Base-by-base conservation (phyloP, 768 basidiomycete species). In the Hypholoma sublateritium region DNA sequence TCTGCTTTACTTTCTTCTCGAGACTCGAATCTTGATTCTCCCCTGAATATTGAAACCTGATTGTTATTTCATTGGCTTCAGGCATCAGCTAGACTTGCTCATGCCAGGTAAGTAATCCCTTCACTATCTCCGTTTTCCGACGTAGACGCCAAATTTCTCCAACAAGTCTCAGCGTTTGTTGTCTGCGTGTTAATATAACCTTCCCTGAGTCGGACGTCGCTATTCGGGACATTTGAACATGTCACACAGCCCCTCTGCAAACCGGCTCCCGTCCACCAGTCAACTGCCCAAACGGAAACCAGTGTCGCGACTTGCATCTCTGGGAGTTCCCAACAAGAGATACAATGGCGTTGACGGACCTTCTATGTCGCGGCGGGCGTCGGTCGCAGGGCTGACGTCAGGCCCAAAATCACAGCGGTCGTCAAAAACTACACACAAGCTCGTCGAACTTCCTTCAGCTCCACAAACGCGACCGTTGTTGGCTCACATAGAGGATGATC, bases 361-460 rank as follows among this genome's bases (percentile, higher is more conserved):
- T 0, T 61, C 62, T 11, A 61, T 62, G 49, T 56, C 71, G 36
- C 75, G 76, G 16, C 74, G 77, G 7, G 69, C 72, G 19, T 79
- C 79, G 8, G 72, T 77, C 7, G 70, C 74, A 48, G 72, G 71
- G 14, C 60, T 76, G 50, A 70, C 75, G 24, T 66, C 76, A 34
- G 75, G 70, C 7, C 73, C 75, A 1, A 89, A 88, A 66, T 76
- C 80, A 1, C 86, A 89, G 61, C 82, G 95, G 41, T 89, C 92
- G 1, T 93, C 92, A 13, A 98, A 97, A 74, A 94, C 90, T 0
- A 89, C 88, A 0, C 93, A 95, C 63, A 92, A 91, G 66, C 89
- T 95, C 56, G 94, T 98, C 13, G 80, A 92, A 16, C 81, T 98
- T 6, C 95, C 95, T 0, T 92, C 92, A 37, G 93, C 86, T 24